Percentiles rank a stretch among this genome's conserved stretches.
Conservation (phyloP, 805 yeast genomes). For the Schwanniomyces polymorphus region DNA sequence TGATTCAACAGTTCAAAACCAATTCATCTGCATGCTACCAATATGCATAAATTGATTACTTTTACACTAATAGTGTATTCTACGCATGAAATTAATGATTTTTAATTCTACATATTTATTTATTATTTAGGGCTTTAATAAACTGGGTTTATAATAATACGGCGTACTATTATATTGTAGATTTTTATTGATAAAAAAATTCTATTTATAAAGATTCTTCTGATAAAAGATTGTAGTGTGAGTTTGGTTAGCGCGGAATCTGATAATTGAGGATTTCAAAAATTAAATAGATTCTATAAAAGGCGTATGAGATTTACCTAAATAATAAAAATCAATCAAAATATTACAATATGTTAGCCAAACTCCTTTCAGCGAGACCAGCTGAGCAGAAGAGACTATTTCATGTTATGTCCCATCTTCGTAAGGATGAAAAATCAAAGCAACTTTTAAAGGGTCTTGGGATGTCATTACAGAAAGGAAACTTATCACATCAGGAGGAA, state of each 20-base stretch:
- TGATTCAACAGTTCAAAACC: constrained; percentile 15
- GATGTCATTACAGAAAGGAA: constrained; percentile 30
- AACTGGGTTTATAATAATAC: background rate
- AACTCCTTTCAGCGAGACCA: background rate
- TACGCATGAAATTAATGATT: background rate
- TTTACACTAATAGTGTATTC: background rate
- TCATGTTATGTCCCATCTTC: background rate
- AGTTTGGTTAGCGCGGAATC: background rate
- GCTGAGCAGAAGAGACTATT: background rate
- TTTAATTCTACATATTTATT: background rate
- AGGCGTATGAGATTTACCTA: background rate
- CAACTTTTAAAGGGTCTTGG: constrained; percentile 32
- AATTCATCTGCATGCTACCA: background rate
- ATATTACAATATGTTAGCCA: background rate
- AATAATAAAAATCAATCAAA: background rate
- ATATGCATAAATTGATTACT: background rate
- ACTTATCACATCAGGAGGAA: constrained; percentile 12
- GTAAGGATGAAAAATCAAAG: constrained; percentile 22
- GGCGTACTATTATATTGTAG: background rate
- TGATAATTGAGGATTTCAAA: background rate
- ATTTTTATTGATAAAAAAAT: no score
- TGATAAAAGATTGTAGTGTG: background rate
- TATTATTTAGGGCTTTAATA: background rate
- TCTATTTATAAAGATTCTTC: no score
- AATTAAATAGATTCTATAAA: background rate